Base-by-base conservation (phyloP, 2,329 filamentous ascomycete genomes). In the Colletotrichum lupini region DNA sequence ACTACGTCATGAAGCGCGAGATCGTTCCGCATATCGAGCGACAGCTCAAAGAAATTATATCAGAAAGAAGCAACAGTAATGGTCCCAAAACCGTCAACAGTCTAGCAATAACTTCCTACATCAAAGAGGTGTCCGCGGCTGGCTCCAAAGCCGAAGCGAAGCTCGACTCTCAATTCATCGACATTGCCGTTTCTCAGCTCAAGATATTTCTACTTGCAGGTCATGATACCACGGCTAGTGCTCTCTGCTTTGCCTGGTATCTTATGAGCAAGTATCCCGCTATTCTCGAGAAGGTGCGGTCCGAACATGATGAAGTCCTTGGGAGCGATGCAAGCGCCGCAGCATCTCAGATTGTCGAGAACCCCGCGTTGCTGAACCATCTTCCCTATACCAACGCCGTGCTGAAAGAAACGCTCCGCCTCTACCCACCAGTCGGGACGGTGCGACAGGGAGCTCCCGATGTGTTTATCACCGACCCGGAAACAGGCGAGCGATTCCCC, bases 371-470 rank as follows among this genome's bases (percentile, higher is more conserved):
- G 5, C 81, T 91, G 59, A 88, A 87, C 77, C 81, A 84, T 53
- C 82, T 91, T 26, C 82, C 84, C 1, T 90, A 88, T 77, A 88
- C 87, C 4, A 80, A 79, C 4, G 88, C 87, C 30, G 83, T 89
- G 8, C 83, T 89, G 73, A 87, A 87, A 71, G 89, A 91, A 78
- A 83, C 84, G 1, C 81, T 91, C 3, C 83, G 89, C 5, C 76
- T 90, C 42, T 88, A 85, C 75, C 86, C 88, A 0, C 85, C 88
- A 2, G 86, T 78, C 80, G 37, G 83, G 24, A 84, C 83, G 2
- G 81, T 85, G 28, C 83, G 87, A 24, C 61, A 72, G 19, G 82
- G 82, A 7, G 61, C 75, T 16, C 68, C 69, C 5, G 82, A 80
- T 14, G 81, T 84, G 76, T 82, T 82, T 49, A 78, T 85, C 64